Conservation (phyloP, 495 filamentous ascomycete genomes). For the Penicillium flavigenum region DNA sequence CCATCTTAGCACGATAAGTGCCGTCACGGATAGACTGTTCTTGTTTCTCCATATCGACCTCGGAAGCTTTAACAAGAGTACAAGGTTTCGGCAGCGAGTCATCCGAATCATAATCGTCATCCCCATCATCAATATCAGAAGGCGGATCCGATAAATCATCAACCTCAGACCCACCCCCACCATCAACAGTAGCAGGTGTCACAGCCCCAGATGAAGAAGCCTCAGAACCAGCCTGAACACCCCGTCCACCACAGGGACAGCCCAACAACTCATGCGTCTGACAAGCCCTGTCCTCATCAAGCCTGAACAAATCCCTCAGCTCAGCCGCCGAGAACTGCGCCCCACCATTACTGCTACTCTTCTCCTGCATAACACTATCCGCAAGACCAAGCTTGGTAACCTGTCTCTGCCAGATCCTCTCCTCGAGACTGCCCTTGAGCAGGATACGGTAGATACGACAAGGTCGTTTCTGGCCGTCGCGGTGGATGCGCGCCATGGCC, state of each 20-base stretch:
- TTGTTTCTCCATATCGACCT: slow-evolving; percentile 62
- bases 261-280: slow-evolving; percentile 72
- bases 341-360: slow-evolving; percentile 42
- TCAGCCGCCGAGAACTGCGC: slow-evolving; percentile 66
- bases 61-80: slow-evolving; percentile 54
- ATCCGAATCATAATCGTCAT: slow-evolving; percentile 38
- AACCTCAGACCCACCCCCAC: slow-evolving; percentile 25
- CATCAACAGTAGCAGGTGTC: slow-evolving; percentile 20
- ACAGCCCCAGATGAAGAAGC: slow-evolving; percentile 7
- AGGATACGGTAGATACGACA: slow-evolving; percentile 75
- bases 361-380: slow-evolving; percentile 65
- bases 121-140: slow-evolving; percentile 1
- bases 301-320: slow-evolving; percentile 67
- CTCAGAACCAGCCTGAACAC: slow-evolving; percentile 24
- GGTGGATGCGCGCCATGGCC: slow-evolving; percentile 83
- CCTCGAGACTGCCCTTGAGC: slow-evolving; percentile 70
- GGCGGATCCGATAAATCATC: slow-evolving; percentile 27
- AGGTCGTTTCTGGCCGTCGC: slow-evolving; percentile 70
- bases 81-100: slow-evolving; percentile 40
- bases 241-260: slow-evolving; percentile 64
- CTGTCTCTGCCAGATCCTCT: slow-evolving; percentile 85
- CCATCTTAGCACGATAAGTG: slow-evolving; percentile 17
- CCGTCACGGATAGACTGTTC: slow-evolving; percentile 48
- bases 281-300: slow-evolving; percentile 56
- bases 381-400: slow-evolving; percentile 72